Percentiles rank a stretch among this genome's conserved stretches.
Evolutionary conservation across 2,329 filamentous ascomycete genomes (phyloP).

Genomic region (Scytalidium sp.): DNA sequence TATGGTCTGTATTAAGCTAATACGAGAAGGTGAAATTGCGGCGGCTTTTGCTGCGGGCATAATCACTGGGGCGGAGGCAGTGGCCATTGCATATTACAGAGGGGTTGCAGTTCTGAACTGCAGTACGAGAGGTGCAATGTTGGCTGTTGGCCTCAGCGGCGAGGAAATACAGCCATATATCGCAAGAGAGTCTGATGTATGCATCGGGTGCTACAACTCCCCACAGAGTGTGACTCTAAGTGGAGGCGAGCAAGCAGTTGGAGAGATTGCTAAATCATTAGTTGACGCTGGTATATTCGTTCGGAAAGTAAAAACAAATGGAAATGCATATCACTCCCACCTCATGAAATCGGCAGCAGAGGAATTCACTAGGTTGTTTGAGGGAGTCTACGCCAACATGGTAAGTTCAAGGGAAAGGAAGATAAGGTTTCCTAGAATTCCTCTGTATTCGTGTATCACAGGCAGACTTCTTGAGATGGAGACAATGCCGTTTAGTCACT

Average conservation of each 20-base stretch:
- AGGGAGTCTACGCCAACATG: neutral
- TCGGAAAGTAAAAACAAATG: neutral
- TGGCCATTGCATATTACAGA: conserved; percentile 10
- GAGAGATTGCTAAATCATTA: neutral
- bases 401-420: neutral
- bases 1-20: neutral
- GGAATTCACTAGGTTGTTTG: neutral
- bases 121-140: conserved; percentile 3
- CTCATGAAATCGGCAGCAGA: neutral
- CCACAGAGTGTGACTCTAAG: conserved; percentile 20
- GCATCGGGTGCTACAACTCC: conserved; percentile 25
- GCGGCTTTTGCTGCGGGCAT: conserved; percentile 38
- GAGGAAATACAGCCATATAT: conserved; percentile 4
- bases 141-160: conserved; percentile 13
- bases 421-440: neutral
- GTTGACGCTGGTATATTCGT: neutral
- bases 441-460: neutral
- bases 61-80: conserved; percentile 26
- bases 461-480: neutral
- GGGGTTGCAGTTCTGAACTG: conserved; percentile 1
- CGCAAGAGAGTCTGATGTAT: neutral
- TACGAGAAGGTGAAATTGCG: conserved; percentile 36
- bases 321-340: conserved; percentile 1
- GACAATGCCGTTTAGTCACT: neutral
- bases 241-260: conserved; percentile 12